Base-by-base conservation (phyloP, 768 basidiomycete genomes). In the Megacollybia marginata region DNA sequence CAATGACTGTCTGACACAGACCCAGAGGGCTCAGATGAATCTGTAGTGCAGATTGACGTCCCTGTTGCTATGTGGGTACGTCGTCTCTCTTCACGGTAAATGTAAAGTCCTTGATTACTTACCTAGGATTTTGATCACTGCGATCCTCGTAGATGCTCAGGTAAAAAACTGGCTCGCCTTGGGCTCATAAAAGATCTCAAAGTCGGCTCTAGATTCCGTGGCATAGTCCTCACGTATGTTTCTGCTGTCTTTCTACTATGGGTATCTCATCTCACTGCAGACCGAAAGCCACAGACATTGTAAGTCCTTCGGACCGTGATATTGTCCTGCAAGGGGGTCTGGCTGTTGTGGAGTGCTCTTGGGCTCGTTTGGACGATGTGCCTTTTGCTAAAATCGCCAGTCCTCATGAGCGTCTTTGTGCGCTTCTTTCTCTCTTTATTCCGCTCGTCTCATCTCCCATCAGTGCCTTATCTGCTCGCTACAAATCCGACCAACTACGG, bases 401-500 rank as follows among this genome's bases (percentile, higher is more conserved):
- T 55, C 92, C 95, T 1, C 78, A 98, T 57, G 96, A 99, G 71
- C 78, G 96, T 9, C 62, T 98, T 42, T 60, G 94, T 96, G 58
- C 53, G 91, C 77, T 0, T 9, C 40, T 46, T n/a, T 28, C 11
- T 18, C 18, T n/a, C 42, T 12, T 44, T 38, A 4, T 42, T n/a
- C 15, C 33, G 18, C 19, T 47, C 33, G 35, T 44, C 23, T 28
- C 20, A 28, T 35, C 32, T 38, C 23, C 10, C 42, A n/a, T 13
- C 55, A 99, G 95, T 99, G 28, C 96, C 96, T 0, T 98, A 95
- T 63, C 79, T 99, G 16, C 65, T 98, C 42, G 96, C 96, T 0
- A 88, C 92, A 1, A 99, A 99, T 64, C 93, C 95, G 0, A 92
- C 92, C 9, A 99, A 99, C 67, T 99, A 98, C 57, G 96, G 96